Evolutionary conservation across 75 land plant species (phyloP), one percentile per base, ranked within the genome.

Genomic region (Selaginella tamariscina): DNA sequence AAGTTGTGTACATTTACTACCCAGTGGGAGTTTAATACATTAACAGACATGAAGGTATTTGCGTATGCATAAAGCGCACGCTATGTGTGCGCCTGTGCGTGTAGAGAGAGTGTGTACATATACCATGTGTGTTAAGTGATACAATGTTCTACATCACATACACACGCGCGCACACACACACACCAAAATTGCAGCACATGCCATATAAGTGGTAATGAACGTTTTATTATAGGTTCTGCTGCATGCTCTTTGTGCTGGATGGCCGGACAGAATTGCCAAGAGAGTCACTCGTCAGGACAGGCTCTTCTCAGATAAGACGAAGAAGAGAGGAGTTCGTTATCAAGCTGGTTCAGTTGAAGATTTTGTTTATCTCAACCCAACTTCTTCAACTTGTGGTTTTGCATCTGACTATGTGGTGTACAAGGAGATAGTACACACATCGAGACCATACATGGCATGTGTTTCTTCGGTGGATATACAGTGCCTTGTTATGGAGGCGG

Each of bases 31-130:
- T n/a, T n/a, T n/a, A n/a, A n/a, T n/a, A n/a, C n/a, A n/a, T n/a
- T n/a, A n/a, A n/a, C n/a, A n/a, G n/a, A n/a, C n/a, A n/a, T n/a
- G n/a, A n/a, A n/a, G n/a, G n/a, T n/a, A n/a, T n/a, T n/a, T n/a
- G n/a, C n/a, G n/a, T n/a, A n/a, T n/a, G n/a, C n/a, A n/a, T n/a
- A n/a, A n/a, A n/a, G n/a, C n/a, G 44, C 88, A 85, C 74, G 83
- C 98, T 56, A 85, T 94, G 1, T 94, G 96, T 80, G 88, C 98
- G n/a, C n/a, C n/a, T n/a, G n/a, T n/a, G n/a, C n/a, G n/a, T n/a
- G n/a, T n/a, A n/a, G n/a, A n/a, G n/a, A 72, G n/a, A n/a, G n/a
- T n/a, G n/a, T n/a, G n/a, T n/a, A n/a, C n/a, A n/a, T n/a, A n/a
- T n/a, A n/a, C n/a, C n/a, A n/a, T n/a, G n/a, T n/a, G n/a, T n/a